These are phyloP conservation scores for Pharus latifolius DNA, from an alignment of 176 grass and related monocot genomes.

Conservation along the genomic window DNA sequence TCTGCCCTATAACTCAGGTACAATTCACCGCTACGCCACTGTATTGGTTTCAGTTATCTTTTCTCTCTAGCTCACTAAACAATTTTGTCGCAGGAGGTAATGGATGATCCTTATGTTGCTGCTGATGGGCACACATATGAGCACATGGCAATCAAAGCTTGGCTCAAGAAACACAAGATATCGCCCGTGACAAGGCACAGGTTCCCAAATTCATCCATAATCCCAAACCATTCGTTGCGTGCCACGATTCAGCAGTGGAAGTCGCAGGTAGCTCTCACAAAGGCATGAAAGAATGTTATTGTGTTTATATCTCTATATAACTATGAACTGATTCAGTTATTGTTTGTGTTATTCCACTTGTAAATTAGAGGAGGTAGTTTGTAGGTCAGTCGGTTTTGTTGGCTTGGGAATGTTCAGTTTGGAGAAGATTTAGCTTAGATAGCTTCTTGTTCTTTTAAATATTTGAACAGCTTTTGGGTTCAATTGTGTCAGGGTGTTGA, in stretches of 20 bases:
- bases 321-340: background rate
- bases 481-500: too few relatives aligned
- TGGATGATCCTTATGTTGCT: slow-evolving; percentile 75
- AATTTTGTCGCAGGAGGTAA: slow-evolving; percentile 43
- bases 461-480: too few relatives aligned
- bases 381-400: background rate
- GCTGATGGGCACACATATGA: slow-evolving; percentile 87
- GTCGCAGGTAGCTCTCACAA: slow-evolving; percentile 13
- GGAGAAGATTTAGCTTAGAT: background rate
- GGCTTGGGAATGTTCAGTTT: background rate
- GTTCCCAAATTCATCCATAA: slow-evolving; percentile 33
- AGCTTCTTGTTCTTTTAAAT: background rate
- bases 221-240: slow-evolving; percentile 60
- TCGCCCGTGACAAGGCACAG: slow-evolving; percentile 53
- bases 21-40: background rate
- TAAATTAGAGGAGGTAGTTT: background rate
- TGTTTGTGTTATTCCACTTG: background rate
- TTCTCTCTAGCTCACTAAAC: background rate
- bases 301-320: background rate
- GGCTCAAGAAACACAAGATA: slow-evolving; percentile 53
- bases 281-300: background rate
- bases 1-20: slow-evolving; percentile 80
- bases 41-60: background rate
- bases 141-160: slow-evolving; percentile 57
- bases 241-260: slow-evolving; percentile 80